Evolutionary conservation across 768 basidiomycete genomes (phyloP).

Genomic region (Vararia minispora): DNA sequence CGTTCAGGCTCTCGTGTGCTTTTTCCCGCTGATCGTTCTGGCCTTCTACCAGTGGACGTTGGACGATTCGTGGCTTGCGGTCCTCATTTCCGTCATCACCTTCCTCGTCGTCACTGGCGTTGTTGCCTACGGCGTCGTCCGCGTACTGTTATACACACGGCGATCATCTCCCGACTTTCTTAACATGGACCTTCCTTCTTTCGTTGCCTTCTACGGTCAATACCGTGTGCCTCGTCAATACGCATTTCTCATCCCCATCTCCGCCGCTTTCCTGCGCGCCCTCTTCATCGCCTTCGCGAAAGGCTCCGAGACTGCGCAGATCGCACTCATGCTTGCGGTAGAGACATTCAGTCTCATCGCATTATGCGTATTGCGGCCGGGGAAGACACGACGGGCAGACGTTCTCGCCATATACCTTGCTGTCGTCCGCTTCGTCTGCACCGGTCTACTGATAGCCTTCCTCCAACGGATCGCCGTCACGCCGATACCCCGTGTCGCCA

Average conservation of each 20-base stretch:
- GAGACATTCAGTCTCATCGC: constrained; percentile 51
- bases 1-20: constrained; percentile 40
- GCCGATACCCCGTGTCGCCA: constrained; percentile 71
- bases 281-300: constrained; percentile 61
- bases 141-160: constrained; percentile 37
- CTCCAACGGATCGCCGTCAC: constrained; percentile 48
- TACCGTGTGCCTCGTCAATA: constrained; percentile 60
- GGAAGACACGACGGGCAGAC: constrained; percentile 58
- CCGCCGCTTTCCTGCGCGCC: constrained; percentile 54
- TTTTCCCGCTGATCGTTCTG: constrained; percentile 66
- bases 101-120: constrained; percentile 40
- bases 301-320: constrained; percentile 51
- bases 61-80: constrained; percentile 78
- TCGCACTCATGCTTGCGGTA: constrained; percentile 52
- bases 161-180: constrained; percentile 28
- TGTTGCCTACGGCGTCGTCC: constrained; percentile 38
- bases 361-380: constrained; percentile 47
- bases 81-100: constrained; percentile 64
- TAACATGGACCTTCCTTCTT: constrained; percentile 27
- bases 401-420: constrained; percentile 57
- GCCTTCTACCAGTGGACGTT: constrained; percentile 88
- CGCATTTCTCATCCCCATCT: constrained; percentile 48
- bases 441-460: constrained; percentile 69
- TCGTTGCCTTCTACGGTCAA: constrained; percentile 54
- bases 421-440: constrained; percentile 56